phyloP scores from a whole-genome alignment of 495 filamentous ascomycete genomes.

The Trichoderma parareesei region DNA sequence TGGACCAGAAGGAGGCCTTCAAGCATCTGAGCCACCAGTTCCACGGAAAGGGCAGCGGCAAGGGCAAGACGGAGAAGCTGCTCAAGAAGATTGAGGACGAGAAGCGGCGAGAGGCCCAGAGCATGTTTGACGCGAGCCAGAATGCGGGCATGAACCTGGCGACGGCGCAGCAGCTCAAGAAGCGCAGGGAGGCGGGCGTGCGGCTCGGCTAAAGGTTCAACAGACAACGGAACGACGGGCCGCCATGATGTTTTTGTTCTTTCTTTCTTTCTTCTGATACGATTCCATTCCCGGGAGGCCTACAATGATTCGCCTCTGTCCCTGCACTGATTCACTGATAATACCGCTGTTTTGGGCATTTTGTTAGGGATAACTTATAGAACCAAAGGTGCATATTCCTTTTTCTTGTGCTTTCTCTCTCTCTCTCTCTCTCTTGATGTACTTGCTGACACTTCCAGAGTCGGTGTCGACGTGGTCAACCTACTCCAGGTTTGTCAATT shows the following conservation, averaged over 20 bases:
- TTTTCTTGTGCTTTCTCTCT: neutral
- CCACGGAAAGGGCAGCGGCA: constrained; percentile 94
- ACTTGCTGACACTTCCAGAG: constrained; percentile 2
- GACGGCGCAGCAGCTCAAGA: constrained; percentile 67
- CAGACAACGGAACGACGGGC: neutral
- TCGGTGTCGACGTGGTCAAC: neutral
- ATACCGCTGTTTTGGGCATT: neutral
- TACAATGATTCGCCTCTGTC: neutral
- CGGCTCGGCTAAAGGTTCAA: constrained; percentile 55
- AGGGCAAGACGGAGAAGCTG: constrained; percentile 95
- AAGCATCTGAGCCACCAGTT: constrained; percentile 85
- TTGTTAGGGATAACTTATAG: neutral
- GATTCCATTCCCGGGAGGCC: too few relatives aligned
- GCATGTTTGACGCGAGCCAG: constrained; percentile 71
- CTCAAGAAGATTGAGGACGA: constrained; percentile 97
- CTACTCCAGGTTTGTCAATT: constrained; percentile 1
- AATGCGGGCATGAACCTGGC: constrained; percentile 77
- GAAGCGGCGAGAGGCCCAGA: constrained; percentile 75
- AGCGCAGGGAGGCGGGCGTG: constrained; percentile 83
- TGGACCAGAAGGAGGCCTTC: constrained; percentile 94
- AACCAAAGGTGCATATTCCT: constrained; percentile 8
- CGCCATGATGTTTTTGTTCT: neutral
- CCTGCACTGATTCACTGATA: neutral
- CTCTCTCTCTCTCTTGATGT: neutral
- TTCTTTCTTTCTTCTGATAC: neutral